Base-by-base conservation (phyloP, 352 stramenopile genomes). In the Globisporangium apiculatum region DNA sequence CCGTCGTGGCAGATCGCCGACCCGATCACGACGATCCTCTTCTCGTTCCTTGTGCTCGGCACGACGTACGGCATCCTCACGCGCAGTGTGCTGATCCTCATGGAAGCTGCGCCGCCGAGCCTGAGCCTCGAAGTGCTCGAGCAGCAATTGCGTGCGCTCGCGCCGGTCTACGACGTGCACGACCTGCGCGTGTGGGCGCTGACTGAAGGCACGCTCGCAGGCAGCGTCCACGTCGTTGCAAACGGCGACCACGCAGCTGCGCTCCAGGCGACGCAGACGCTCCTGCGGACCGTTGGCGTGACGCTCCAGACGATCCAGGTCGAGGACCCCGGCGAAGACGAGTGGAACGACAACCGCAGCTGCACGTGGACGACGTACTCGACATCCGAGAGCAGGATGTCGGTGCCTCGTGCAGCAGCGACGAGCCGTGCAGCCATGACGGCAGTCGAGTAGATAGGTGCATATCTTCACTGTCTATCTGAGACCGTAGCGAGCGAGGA, bases 161-260 rank as follows among this genome's bases (percentile, higher is more conserved):
- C 76, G 31, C 58, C 80, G 9, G 95, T 99, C 5, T 89, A 86
- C 42, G 86, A 98, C 68, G 91, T 98, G 31, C 97, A 99, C 72
- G 94, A 99, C 67, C 70, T 99, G n/a, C 96, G 98, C 69, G 87
- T 99, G 49, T 99, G 97, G 97, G 91, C 79, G 46, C 84, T 99
- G 52, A 97, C 91, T 0, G 81, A 98, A 43, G 89, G 93, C 4
- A 60, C 88, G 41, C 83, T 80, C 17, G 82, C 87, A 5, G 74
- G 98, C 17, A 97, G 89, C 55, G 91, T 98, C n/a, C 97, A 99
- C 51, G 74, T 91, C 53, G 51, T 88, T 38, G 69, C 79, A 14
- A 87, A 88, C 49, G 79, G 75, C 7, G 77, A 87, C 31, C 56
- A 71, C 45, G 61, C 68, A 24, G n/a, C 55, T 3, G 79, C 81